phyloP scores from a whole-genome alignment of 371 early-diverging fungal genomes.

The Mortierella sp. region DNA sequence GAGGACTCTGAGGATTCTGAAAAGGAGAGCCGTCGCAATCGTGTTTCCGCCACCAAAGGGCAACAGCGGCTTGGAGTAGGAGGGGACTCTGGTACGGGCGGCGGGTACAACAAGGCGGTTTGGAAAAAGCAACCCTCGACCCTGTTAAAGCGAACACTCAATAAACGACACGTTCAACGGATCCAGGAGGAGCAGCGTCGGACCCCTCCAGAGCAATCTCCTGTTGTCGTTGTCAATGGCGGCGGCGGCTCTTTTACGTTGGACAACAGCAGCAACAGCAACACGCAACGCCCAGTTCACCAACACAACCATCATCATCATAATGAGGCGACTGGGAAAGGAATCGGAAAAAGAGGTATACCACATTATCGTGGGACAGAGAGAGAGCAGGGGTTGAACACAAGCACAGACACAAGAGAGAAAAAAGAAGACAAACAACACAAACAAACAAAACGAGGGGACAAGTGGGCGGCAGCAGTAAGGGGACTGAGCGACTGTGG shows the following conservation, averaged over 20 bases:
- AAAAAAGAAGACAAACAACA: neutral
- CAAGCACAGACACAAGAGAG: neutral
- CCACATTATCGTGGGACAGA: neutral
- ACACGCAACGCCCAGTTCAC: neutral
- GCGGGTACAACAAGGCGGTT: neutral
- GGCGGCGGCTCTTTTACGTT: too few relatives aligned
- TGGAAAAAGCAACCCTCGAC: conserved; percentile 1
- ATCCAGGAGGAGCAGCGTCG: conserved; percentile 6
- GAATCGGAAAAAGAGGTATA: conserved; percentile 24
- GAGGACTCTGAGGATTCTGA: conserved; percentile 15
- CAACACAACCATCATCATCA: neutral
- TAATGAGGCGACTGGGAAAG: conserved; percentile 1
- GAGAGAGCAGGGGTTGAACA: neutral
- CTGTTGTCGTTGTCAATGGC: neutral
- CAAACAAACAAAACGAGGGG: conserved; percentile 6
- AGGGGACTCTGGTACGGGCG: too few relatives aligned
- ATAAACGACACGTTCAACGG: conserved; percentile 11
- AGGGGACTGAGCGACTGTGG: neutral
- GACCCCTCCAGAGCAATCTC: neutral
- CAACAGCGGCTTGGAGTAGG: too few relatives aligned
- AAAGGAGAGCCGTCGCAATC: neutral
- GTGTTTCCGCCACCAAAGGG: neutral
- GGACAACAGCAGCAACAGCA: neutral
- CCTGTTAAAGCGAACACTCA: neutral
- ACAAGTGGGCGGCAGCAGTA: neutral